Evolutionary conservation across 2,329 filamentous ascomycete species (phyloP), one percentile per base, ranked within the genome.

Genomic region (Monosporascus ibericus): DNA sequence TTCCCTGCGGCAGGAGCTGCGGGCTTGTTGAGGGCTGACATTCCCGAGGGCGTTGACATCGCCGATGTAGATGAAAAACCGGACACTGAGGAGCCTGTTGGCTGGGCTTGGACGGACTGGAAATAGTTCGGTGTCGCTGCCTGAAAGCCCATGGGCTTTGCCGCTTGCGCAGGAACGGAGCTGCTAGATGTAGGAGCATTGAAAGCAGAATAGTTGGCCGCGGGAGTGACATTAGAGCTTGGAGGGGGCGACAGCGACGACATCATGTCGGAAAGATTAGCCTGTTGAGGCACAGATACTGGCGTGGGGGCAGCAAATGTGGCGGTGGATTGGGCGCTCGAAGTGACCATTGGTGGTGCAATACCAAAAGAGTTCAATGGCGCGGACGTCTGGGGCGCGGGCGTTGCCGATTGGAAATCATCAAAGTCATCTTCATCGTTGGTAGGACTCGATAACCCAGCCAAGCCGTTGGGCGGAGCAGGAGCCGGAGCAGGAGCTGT

Each of bases 371-470:
- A 58, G 61, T 68, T 60, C 62, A 78, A 72, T 20, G 78, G 69
- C 39, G 77, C 70, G 18, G 77, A 68, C 11, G 64, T 48, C 42
- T 70, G 70, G 15, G 75, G 65, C 25, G 82, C 74, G 3, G 86
- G 82, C 3, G 87, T 75, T 15, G 92, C 92, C 20, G 91, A 95
- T 70, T 96, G 90, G 77, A 97, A 97, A 66, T 99, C 94, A 66
- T 97, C 94, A 65, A 97, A 97, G 58, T 96, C 94, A 60, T 96
- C 92, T 58, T 96, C 92, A 56, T 89, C 86, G 49, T 75, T 75
- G 30, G 71, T 70, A 17, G 71, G 64, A 44, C 72, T 67, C 17
- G 68, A 64, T 48, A 84, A 66, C 17, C 75, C 71, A 44, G 75
- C 74, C 48, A 84, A 60, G 15, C 68, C 68, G 47, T 72, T 74